Evolutionary conservation across 148 eudicot species (phyloP).

Genomic region (Camellia sinensis): DNA sequence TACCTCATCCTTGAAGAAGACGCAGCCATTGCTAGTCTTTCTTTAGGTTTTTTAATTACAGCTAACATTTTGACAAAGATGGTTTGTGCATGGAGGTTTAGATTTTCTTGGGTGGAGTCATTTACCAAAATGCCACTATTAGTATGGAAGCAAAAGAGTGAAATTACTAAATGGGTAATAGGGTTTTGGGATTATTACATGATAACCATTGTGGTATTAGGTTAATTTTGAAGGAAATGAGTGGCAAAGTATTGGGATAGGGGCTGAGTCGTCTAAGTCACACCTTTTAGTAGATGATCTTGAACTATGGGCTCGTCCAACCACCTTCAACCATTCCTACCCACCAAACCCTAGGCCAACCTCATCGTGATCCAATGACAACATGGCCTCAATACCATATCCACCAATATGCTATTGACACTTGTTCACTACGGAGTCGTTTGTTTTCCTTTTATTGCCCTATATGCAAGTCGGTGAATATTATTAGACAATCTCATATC

Average conservation of each 20-base stretch:
- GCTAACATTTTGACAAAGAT: slow-evolving; percentile 61
- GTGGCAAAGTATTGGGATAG: background rate
- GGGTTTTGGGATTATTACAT: background rate
- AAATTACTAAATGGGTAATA: slow-evolving; percentile 3
- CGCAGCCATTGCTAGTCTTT: slow-evolving; percentile 34
- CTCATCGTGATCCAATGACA: slow-evolving; percentile 17
- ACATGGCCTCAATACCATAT: slow-evolving; percentile 3
- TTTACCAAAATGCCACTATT: slow-evolving; percentile 14
- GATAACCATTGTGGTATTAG: background rate
- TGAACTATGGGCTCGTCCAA: slow-evolving; percentile 26
- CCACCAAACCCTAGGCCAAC: slow-evolving; percentile 28
- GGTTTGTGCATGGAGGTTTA: slow-evolving; percentile 17
- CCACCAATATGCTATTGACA: slow-evolving; percentile 2
- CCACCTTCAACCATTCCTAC: slow-evolving; percentile 50
- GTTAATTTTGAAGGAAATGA: background rate
- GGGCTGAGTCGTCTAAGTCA: slow-evolving; percentile 9
- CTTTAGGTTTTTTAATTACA: slow-evolving; percentile 36
- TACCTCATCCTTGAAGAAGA: slow-evolving; percentile 35
- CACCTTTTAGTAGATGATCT: slow-evolving; percentile 13
- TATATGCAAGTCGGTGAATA: too few relatives aligned
- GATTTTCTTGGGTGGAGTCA: background rate
- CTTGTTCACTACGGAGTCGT: too few relatives aligned
- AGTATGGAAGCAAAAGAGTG: background rate
- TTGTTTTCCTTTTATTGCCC: too few relatives aligned
- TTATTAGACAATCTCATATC: too few relatives aligned